phyloP scores from a whole-genome alignment of 176 grass and related monocot genomes.

The Lolium multiflorum region DNA sequence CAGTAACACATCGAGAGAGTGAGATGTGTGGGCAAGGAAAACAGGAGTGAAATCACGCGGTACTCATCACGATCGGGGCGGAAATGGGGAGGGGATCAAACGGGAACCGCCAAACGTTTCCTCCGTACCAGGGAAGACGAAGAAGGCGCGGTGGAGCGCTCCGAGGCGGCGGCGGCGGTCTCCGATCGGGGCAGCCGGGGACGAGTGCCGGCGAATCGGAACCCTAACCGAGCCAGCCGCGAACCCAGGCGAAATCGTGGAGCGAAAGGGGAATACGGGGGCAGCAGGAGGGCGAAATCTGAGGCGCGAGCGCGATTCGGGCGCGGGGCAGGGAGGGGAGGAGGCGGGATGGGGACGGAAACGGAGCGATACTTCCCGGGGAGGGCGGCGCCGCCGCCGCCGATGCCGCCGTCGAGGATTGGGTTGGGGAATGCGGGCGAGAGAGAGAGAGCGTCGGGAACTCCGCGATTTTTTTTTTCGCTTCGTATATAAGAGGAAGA shows the following conservation, averaged over 20 bases:
- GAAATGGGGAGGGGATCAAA: background rate
- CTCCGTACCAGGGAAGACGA: background rate
- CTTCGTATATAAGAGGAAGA: background rate
- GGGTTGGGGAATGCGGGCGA: constrained; percentile 36
- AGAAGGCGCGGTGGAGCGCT: background rate
- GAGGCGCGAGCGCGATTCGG: constrained; percentile 20
- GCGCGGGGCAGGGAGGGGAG: background rate
- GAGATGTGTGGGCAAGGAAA: background rate
- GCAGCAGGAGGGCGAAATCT: background rate
- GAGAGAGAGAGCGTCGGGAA: constrained; percentile 29
- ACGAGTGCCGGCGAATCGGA: background rate
- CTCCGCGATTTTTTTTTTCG: constrained; percentile 31
- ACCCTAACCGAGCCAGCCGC: background rate
- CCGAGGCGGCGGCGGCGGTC: background rate
- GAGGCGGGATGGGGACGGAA: background rate
- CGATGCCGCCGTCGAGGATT: background rate
- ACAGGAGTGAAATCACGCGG: background rate
- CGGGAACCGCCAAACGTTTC: background rate
- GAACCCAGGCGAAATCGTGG: background rate
- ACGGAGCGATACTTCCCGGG: background rate
- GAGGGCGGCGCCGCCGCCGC: constrained; percentile 8
- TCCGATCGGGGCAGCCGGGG: background rate
- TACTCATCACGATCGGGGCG: no score
- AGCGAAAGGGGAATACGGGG: background rate
- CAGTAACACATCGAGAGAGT: background rate